Evolutionary conservation across 2,329 filamentous ascomycete species (phyloP).

Genomic region (Exophiala bonariae): DNA sequence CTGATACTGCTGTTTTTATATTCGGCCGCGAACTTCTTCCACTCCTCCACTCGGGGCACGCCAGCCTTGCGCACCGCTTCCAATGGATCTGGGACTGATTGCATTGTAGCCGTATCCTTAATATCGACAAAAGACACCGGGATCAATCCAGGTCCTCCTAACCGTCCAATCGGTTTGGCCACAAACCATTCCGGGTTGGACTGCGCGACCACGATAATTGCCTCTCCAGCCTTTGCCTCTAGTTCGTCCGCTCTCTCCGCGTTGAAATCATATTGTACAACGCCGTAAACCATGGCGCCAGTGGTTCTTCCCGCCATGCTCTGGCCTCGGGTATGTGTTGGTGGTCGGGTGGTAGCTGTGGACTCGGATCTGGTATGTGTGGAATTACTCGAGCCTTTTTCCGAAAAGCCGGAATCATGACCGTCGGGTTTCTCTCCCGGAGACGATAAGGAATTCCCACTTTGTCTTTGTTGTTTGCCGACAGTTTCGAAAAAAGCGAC

Average conservation of each 20-base stretch:
- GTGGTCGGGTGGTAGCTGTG: constrained; percentile 33
- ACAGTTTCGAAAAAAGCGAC: constrained; percentile 91
- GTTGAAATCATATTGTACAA: constrained; percentile 95
- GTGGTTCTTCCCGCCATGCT: constrained; percentile 50
- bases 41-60: constrained; percentile 93
- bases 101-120: constrained; percentile 85
- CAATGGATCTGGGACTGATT: constrained; percentile 75
- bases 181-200: constrained; percentile 99
- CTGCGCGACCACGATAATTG: constrained; percentile 97
- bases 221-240: constrained; percentile 90
- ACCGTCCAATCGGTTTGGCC: constrained; percentile 93
- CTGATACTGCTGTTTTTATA: constrained; percentile 99
- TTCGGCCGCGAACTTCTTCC: constrained; percentile 99
- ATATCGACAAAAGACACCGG: constrained; percentile 97
- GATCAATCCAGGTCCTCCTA: constrained; percentile 94
- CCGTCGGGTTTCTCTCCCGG: constrained; percentile 58
- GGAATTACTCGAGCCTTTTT: constrained; percentile 38
- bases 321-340: constrained; percentile 42
- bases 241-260: constrained; percentile 95
- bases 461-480: constrained; percentile 89
- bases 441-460: constrained; percentile 65
- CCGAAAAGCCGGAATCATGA: constrained; percentile 90
- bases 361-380: constrained; percentile 37
- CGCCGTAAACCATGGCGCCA: constrained; percentile 91
- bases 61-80: constrained; percentile 86